These are phyloP conservation scores for Cyclotella atomus DNA, from an alignment of 108 stramenopile genomes.

Conservation along the genomic window DNA sequence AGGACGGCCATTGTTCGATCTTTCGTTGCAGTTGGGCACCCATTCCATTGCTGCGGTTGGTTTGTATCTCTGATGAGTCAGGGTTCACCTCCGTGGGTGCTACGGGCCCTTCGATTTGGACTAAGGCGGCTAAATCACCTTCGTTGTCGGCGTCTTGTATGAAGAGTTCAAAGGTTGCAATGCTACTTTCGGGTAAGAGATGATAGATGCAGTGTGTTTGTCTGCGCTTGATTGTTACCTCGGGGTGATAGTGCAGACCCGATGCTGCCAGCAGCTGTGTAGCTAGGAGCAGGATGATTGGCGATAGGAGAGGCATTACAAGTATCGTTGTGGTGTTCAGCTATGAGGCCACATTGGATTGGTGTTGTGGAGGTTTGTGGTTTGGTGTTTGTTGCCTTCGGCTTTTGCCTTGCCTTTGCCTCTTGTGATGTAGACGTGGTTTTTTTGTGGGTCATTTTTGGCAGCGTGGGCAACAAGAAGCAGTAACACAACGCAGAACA, in stretches of 20 bases:
- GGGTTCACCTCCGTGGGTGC: neutral
- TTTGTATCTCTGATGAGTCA: neutral
- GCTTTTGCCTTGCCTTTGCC: no score
- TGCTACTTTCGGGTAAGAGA: neutral
- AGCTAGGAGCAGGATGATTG: neutral
- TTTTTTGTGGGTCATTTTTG: no score
- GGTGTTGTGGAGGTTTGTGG: no score
- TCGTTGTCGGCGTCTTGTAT: slow-evolving; percentile 7
- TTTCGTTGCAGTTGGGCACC: slow-evolving; percentile 1
- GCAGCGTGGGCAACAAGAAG: no score
- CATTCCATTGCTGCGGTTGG: neutral
- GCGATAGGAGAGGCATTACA: neutral
- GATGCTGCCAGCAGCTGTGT: neutral
- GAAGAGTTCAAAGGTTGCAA: slow-evolving; percentile 9
- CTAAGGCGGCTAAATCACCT: neutral
- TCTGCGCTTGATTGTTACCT: slow-evolving; percentile 2
- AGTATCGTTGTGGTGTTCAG: neutral
- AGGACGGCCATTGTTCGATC: slow-evolving; percentile 4
- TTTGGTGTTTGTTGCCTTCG: no score
- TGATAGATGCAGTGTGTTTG: slow-evolving; percentile 23
- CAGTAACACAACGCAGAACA: no score
- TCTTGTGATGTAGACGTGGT: no score
- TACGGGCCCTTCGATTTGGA: slow-evolving; percentile 20
- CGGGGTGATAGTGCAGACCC: neutral
- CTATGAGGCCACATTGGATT: no score